These are phyloP conservation scores for Paraconiothyrium sp. DNA, from an alignment of 2,329 filamentous ascomycete species.

Conservation along the genomic window DNA sequence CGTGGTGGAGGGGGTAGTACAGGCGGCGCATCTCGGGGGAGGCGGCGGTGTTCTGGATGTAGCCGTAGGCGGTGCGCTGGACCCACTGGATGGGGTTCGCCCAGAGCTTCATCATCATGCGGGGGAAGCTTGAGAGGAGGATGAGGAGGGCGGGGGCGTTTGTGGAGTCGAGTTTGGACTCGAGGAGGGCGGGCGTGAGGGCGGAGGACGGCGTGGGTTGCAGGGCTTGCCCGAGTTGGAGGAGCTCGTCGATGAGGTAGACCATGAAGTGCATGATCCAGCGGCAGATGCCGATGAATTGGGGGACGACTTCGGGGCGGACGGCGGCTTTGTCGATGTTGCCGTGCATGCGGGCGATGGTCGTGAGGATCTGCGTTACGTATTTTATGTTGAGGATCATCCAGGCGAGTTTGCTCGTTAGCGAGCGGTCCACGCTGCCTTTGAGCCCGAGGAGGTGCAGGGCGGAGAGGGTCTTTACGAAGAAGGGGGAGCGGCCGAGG, in stretches of 20 bases:
- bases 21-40: slow-evolving; percentile 56
- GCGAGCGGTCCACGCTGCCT: slow-evolving; percentile 57
- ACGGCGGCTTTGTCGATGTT: slow-evolving; percentile 59
- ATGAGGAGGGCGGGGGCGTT: slow-evolving; percentile 48
- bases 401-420: slow-evolving; percentile 79
- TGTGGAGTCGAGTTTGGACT: slow-evolving; percentile 37
- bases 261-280: slow-evolving; percentile 77
- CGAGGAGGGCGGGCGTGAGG: slow-evolving; percentile 51
- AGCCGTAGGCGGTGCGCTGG: slow-evolving; percentile 35
- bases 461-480: slow-evolving; percentile 81
- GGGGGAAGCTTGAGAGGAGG: slow-evolving; percentile 47
- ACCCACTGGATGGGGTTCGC: slow-evolving; percentile 43
- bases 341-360: slow-evolving; percentile 56
- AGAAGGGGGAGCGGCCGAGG: slow-evolving; percentile 66
- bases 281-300: slow-evolving; percentile 72
- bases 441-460: slow-evolving; percentile 76
- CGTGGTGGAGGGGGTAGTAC: slow-evolving; percentile 50
- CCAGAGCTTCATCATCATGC: slow-evolving; percentile 51
- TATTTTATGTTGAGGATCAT: slow-evolving; percentile 78
- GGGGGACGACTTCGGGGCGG: slow-evolving; percentile 47
- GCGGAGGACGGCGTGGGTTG: slow-evolving; percentile 41
- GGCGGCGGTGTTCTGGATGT: slow-evolving; percentile 48
- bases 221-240: slow-evolving; percentile 37
- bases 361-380: slow-evolving; percentile 70
- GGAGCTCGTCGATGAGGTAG: slow-evolving; percentile 64